Base-by-base conservation (phyloP, 2,329 filamentous ascomycete genomes). In the Thielaviopsis musarum region DNA sequence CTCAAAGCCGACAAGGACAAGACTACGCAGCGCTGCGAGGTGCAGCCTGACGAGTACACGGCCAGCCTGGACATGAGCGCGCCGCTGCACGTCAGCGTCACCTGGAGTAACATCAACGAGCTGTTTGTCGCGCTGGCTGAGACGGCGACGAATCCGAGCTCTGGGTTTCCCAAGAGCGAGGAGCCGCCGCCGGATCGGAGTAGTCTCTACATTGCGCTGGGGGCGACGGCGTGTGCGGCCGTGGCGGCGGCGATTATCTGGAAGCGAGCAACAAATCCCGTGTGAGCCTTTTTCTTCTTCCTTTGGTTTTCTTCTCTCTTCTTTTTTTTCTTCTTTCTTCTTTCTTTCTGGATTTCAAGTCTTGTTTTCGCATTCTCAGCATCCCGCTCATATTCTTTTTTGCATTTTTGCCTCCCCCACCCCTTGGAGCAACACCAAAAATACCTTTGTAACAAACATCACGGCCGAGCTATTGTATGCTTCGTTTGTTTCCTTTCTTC, bases 1-100 rank as follows among this genome's bases (percentile, higher is more conserved):
- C 76, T 97, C 61, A 98, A 98, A 71, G 93, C 93, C 2, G 93
- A 98, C 70, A 83, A 87, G 65, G 93, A 98, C 70, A 95, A 95
- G 70, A 94, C 91, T 3, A 96, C 90, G n/a, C 93, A 98, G 72
- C 81, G 93, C 61, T 87, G 87, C 62, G 89, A 95, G 70, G 74
- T 85, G 63, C 91, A 96, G 70, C 93, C 93, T 1, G 93, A 98
- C 68, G 85, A 90, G 64, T 96, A 96, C 71, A 94, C 91, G 0
- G 82, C 85, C 56, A 78, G 80, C 45, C 75, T 95, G 65, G 91
- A 88, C 69, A 95, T 97, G 87, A 84, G 87, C 59, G 84, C 91
- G 2, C 93, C 93, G 5, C 75, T 97, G 49, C 94, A 98, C 72
- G 93, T 96, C 58, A 95, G 89, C 67, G 90, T 93, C 30, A 93